Evolutionary conservation across 164 flowering plant genomes (phyloP).

Genomic region (Saururus chinensis): DNA sequence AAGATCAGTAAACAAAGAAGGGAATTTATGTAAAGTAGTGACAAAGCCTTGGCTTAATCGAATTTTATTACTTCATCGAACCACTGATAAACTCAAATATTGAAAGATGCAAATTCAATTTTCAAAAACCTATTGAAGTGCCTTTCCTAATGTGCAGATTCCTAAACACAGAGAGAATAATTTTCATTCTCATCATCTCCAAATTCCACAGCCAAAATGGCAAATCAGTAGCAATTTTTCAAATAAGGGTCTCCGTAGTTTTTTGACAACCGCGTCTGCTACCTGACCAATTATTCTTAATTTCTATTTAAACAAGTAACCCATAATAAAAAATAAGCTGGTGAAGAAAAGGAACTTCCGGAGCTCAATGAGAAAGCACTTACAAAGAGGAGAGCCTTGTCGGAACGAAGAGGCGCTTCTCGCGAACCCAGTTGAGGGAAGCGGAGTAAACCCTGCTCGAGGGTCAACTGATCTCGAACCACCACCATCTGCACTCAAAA

Average conservation of each 20-base stretch:
- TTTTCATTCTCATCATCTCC: neutral
- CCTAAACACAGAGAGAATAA: neutral
- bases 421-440: slow-evolving; percentile 14
- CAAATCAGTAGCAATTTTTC: no score
- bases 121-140: no score
- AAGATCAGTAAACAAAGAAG: no score
- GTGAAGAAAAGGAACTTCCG: neutral
- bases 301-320: neutral
- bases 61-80: no score
- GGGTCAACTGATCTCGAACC: neutral
- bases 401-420: slow-evolving; percentile 23
- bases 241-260: no score
- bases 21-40: no score
- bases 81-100: no score
- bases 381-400: slow-evolving; percentile 49
- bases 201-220: no score
- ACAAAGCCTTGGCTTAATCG: no score
- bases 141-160: neutral
- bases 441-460: neutral
- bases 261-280: no score
- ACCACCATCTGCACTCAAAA: neutral
- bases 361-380: slow-evolving; percentile 3
- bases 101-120: no score
- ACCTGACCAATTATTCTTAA: neutral
- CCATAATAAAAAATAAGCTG: neutral